Evolutionary conservation across 805 yeast species (phyloP).

Genomic region (Schwanniomyces polymorphus): DNA sequence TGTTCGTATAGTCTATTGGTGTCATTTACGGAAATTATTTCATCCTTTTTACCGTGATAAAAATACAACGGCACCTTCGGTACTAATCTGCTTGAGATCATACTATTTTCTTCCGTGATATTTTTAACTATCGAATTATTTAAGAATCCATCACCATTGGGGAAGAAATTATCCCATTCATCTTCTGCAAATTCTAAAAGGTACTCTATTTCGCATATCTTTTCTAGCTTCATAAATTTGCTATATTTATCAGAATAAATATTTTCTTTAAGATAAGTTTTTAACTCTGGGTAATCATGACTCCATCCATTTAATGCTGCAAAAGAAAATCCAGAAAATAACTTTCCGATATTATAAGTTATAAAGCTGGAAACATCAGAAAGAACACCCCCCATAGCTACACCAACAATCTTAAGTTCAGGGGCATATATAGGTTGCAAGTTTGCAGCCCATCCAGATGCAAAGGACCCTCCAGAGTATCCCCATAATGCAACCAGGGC

Average conservation of each 20-base stretch:
- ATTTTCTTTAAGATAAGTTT: not conserved
- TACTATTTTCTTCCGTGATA: constrained; percentile 10
- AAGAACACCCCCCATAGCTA: constrained; percentile 30
- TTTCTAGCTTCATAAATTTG: not conserved
- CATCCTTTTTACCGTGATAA: constrained; percentile 20
- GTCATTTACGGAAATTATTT: constrained; percentile 17
- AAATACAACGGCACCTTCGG: constrained; percentile 25
- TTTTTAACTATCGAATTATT: constrained; percentile 4
- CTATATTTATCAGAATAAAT: constrained; percentile 2
- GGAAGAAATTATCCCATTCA: not conserved
- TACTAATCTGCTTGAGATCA: constrained; percentile 7
- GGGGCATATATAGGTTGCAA: constrained; percentile 29
- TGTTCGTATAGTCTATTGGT: constrained; percentile 13
- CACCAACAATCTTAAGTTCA: constrained; percentile 21
- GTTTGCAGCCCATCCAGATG: constrained; percentile 26
- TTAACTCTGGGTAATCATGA: constrained; percentile 23
- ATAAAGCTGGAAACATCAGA: constrained; percentile 21
- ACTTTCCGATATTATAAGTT: constrained; percentile 15
- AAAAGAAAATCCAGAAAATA: constrained; percentile 22
- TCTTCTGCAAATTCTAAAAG: not conserved
- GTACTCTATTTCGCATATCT: not conserved
- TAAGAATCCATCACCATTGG: constrained; percentile 9
- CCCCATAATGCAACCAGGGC: constrained; percentile 26
- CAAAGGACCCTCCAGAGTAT: constrained; percentile 31
- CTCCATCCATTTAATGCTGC: constrained; percentile 21